These are phyloP conservation scores for Sistotremastrum niveocremeum DNA, from an alignment of 768 basidiomycete species.

Conservation along the genomic window DNA sequence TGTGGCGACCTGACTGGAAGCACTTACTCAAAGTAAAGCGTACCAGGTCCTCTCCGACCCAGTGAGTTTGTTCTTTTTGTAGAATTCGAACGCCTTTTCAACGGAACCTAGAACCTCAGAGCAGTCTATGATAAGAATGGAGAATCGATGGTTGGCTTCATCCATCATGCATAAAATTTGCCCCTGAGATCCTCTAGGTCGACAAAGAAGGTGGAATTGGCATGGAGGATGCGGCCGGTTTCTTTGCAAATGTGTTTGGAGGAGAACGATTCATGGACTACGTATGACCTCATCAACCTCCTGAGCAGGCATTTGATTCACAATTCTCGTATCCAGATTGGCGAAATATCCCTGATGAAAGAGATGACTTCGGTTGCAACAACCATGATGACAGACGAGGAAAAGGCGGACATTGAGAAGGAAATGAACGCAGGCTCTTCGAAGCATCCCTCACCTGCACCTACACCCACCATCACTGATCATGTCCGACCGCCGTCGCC, in stretches of 20 bases:
- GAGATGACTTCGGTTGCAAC: conserved; percentile 78
- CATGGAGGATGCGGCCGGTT: conserved; percentile 86
- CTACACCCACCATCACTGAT: conserved; percentile 7
- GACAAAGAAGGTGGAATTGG: conserved; percentile 67
- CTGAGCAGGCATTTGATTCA: conserved; percentile 1
- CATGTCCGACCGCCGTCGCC: neutral
- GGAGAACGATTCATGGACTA: conserved; percentile 86
- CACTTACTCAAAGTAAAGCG: conserved; percentile 52
- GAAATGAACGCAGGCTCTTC: conserved; percentile 38
- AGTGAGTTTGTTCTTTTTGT: conserved; percentile 28
- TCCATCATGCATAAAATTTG: too few species aligned
- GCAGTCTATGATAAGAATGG: conserved; percentile 94
- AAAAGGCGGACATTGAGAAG: conserved; percentile 75
- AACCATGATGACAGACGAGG: conserved; percentile 86
- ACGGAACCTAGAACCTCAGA: conserved; percentile 50
- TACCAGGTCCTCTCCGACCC: conserved; percentile 85
- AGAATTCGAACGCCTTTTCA: neutral
- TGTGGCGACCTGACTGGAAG: neutral
- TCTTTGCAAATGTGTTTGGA: conserved; percentile 94
- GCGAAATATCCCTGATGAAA: conserved; percentile 92
- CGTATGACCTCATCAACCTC: conserved; percentile 32
- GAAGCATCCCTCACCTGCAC: conserved; percentile 14
- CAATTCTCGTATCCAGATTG: conserved; percentile 45
- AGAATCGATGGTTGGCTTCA: conserved; percentile 56
- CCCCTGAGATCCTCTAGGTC: conserved; percentile 24